Evolutionary conservation across 345 rosid genomes (phyloP).

Genomic region (Eucalyptus lansdowneana): DNA sequence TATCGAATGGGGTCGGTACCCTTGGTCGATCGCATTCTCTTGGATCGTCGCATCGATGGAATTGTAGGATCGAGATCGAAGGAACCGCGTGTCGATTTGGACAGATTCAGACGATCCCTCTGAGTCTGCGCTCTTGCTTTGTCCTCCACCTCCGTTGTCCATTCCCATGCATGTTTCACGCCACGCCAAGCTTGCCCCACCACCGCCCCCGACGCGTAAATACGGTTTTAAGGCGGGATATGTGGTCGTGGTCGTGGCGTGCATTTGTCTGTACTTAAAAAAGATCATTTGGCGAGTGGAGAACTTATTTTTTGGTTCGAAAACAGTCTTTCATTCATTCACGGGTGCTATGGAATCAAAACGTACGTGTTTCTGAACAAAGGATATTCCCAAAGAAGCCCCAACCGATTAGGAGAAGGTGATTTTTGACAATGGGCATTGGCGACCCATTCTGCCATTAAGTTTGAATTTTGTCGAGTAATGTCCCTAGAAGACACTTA

Average conservation of each 20-base stretch:
- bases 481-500: background rate
- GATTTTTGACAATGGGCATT: no score
- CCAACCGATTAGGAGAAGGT: no score
- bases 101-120: background rate
- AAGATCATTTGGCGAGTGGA: background rate
- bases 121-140: background rate
- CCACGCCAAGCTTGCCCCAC: background rate
- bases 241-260: background rate
- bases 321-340: no score
- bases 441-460: no score
- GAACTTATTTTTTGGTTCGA: no score
- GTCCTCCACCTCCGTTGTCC: background rate
- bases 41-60: background rate
- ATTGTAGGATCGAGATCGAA: background rate
- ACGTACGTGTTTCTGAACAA: no score
- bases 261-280: background rate
- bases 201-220: background rate
- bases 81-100: background rate
- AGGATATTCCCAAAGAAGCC: no score
- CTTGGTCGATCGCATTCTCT: background rate
- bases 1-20: background rate
- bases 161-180: background rate
- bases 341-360: no score
- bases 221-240: background rate
- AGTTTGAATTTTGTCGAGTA: background rate